Evolutionary conservation across 495 filamentous ascomycete species (phyloP).

Genomic region (Xylaria intraflava): DNA sequence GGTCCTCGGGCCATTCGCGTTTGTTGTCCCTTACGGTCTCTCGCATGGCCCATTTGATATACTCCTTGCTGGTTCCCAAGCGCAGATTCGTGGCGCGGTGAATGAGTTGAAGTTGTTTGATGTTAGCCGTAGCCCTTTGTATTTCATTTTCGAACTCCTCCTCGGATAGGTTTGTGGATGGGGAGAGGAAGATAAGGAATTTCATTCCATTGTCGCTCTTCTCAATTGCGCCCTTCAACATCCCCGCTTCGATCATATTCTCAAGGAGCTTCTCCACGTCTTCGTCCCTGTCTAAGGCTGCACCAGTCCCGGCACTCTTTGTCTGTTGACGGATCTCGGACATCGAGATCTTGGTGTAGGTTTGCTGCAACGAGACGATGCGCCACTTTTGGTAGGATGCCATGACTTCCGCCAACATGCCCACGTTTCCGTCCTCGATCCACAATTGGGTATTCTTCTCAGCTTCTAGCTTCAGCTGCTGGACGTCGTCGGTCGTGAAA

Average conservation of each 20-base stretch:
- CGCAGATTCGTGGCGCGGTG: slow-evolving; percentile 47
- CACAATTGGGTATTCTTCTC: slow-evolving; percentile 45
- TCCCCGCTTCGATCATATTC: slow-evolving; percentile 52
- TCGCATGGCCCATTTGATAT: slow-evolving; percentile 43
- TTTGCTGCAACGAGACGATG: slow-evolving; percentile 36
- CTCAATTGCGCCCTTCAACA: slow-evolving; percentile 49
- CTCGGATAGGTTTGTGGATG: slow-evolving; percentile 37
- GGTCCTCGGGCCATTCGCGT: slow-evolving; percentile 23
- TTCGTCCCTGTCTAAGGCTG: slow-evolving; percentile 43
- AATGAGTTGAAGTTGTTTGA: slow-evolving; percentile 37
- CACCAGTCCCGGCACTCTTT: slow-evolving; percentile 42
- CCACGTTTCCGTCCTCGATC: slow-evolving; percentile 47
- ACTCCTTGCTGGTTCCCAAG: slow-evolving; percentile 54
- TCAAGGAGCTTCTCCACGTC: slow-evolving; percentile 40
- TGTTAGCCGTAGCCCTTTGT: slow-evolving; percentile 29
- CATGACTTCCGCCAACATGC: slow-evolving; percentile 42
- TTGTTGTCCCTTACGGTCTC: slow-evolving; percentile 37
- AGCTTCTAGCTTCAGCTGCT: slow-evolving; percentile 52
- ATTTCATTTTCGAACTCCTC: slow-evolving; percentile 40
- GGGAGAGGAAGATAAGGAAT: slow-evolving; percentile 34
- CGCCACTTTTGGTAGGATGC: slow-evolving; percentile 45
- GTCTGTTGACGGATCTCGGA: slow-evolving; percentile 43
- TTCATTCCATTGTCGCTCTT: slow-evolving; percentile 33
- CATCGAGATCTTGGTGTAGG: slow-evolving; percentile 48
- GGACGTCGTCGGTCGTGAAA: slow-evolving; percentile 56